These are phyloP conservation scores for Pseudognaphalium luteoalbum DNA, from an alignment of 129 eudicot species.

Conservation along the genomic window DNA sequence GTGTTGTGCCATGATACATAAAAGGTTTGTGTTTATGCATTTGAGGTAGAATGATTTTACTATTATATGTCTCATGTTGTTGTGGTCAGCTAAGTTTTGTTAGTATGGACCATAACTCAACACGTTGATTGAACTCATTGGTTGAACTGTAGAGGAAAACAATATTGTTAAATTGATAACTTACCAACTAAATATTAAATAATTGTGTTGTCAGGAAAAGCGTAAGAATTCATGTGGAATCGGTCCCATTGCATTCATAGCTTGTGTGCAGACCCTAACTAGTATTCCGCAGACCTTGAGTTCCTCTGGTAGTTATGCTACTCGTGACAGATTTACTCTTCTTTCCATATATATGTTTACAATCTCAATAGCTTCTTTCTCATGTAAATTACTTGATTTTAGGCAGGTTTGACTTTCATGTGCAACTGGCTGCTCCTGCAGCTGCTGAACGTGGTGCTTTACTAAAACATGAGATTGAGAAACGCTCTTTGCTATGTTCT, in stretches of 20 bases:
- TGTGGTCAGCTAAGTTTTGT: not conserved
- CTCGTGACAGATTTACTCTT: constrained; percentile 1
- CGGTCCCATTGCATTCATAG: constrained; percentile 89
- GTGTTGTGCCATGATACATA: not conserved
- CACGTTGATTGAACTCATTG: constrained; percentile 9
- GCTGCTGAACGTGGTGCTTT: constrained; percentile 90
- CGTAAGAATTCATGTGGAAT: constrained; percentile 67
- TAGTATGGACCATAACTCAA: not conserved
- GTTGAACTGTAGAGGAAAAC: constrained; percentile 12
- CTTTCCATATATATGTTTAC: not conserved
- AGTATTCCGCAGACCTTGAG: constrained; percentile 80
- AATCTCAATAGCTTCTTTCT: constrained; percentile 3
- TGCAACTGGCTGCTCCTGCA: constrained; percentile 90
- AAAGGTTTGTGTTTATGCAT: not conserved
- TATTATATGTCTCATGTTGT: constrained; percentile 3
- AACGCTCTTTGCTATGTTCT: constrained; percentile 73
- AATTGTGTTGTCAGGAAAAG: constrained; percentile 50
- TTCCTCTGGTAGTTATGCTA: constrained; percentile 71
- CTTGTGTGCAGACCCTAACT: constrained; percentile 73
- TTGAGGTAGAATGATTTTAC: constrained; percentile 16
- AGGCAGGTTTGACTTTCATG: constrained; percentile 97
- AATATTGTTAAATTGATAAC: constrained; percentile 13
- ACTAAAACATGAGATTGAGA: constrained; percentile 72
- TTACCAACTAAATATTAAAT: constrained; percentile 7
- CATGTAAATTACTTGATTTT: constrained; percentile 25